Percentiles rank a stretch among this genome's conserved stretches.
Conservation (phyloP, 176 grass and related monocot species). For the Dactylis glomerata region DNA sequence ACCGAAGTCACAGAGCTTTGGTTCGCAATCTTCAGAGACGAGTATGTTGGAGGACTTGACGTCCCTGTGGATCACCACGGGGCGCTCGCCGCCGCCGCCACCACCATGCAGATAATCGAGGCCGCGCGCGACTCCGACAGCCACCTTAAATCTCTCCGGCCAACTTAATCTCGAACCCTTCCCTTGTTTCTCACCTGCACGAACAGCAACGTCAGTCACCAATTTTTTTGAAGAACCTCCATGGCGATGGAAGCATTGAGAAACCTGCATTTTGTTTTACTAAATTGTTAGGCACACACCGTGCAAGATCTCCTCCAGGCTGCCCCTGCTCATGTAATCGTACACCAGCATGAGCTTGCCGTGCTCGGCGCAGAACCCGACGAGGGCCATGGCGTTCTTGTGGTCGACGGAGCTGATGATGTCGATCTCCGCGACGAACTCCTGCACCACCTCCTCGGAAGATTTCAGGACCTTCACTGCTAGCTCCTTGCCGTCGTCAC, state of each 20-base stretch:
- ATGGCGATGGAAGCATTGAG: neutral
- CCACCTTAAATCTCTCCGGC: slow-evolving; percentile 74
- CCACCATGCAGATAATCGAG: slow-evolving; percentile 56
- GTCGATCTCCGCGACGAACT: slow-evolving; percentile 74
- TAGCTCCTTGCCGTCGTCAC: slow-evolving; percentile 45
- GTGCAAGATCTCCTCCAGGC: slow-evolving; percentile 79
- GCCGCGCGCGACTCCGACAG: slow-evolving; percentile 50
- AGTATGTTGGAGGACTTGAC: slow-evolving; percentile 96
- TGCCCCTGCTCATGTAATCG: slow-evolving; percentile 73
- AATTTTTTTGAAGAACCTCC: neutral
- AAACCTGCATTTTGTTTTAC: neutral
- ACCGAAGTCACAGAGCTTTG: slow-evolving; percentile 87
- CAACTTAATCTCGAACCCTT: slow-evolving; percentile 39
- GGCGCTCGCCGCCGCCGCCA: slow-evolving; percentile 8
- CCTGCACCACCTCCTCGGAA: slow-evolving; percentile 41
- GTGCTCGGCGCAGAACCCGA: slow-evolving; percentile 64
- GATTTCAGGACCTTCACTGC: slow-evolving; percentile 78
- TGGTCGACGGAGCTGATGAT: slow-evolving; percentile 57
- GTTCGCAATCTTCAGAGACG: slow-evolving; percentile 57
- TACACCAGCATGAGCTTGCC: slow-evolving; percentile 70
- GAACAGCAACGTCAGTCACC: neutral
- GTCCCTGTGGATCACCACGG: slow-evolving; percentile 81
- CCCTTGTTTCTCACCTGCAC: slow-evolving; percentile 34
- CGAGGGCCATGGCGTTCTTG: slow-evolving; percentile 59
- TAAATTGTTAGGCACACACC: slow-evolving; percentile 31